These are phyloP conservation scores for Bretschneidera sinensis DNA, from an alignment of 345 rosid genomes.

Conservation along the genomic window DNA sequence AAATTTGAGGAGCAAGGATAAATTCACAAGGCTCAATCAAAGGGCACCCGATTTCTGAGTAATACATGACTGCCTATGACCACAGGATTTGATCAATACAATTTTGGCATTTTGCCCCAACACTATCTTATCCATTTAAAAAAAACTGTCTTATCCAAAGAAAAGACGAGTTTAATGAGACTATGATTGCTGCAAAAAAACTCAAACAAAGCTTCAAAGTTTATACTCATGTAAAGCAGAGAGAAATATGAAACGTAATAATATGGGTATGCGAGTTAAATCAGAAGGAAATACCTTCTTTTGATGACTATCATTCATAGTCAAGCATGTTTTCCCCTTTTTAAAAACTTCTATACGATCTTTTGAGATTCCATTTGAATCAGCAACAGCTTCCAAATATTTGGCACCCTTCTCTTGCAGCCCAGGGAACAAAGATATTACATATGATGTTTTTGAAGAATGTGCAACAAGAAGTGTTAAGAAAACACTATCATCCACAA, in stretches of 20 bases:
- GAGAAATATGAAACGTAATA: not conserved
- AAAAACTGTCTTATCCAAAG: too few species aligned
- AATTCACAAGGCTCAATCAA: too few species aligned
- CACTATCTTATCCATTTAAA: too few species aligned
- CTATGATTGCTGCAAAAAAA: too few species aligned
- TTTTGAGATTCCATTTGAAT: slow-evolving; percentile 50
- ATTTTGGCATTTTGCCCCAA: too few species aligned
- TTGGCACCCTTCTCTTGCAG: slow-evolving; percentile 52
- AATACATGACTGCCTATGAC: too few species aligned
- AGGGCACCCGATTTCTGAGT: too few species aligned
- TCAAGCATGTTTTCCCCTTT: too few species aligned
- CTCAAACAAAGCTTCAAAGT: not conserved
- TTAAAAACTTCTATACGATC: too few species aligned
- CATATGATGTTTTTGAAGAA: slow-evolving; percentile 43
- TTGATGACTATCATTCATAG: slow-evolving; percentile 38
- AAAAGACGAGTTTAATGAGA: too few species aligned
- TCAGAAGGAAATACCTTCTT: slow-evolving; percentile 39
- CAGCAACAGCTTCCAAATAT: slow-evolving; percentile 62
- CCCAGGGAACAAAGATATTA: slow-evolving; percentile 73
- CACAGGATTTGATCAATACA: too few species aligned
- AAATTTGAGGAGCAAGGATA: too few species aligned
- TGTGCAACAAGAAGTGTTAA: slow-evolving; percentile 50
- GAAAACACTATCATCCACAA: slow-evolving; percentile 83
- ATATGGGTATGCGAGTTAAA: not conserved
- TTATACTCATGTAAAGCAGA: not conserved